These are phyloP conservation scores for Nakazawaea wickerhamii DNA, from an alignment of 805 yeast genomes.

Conservation along the genomic window DNA sequence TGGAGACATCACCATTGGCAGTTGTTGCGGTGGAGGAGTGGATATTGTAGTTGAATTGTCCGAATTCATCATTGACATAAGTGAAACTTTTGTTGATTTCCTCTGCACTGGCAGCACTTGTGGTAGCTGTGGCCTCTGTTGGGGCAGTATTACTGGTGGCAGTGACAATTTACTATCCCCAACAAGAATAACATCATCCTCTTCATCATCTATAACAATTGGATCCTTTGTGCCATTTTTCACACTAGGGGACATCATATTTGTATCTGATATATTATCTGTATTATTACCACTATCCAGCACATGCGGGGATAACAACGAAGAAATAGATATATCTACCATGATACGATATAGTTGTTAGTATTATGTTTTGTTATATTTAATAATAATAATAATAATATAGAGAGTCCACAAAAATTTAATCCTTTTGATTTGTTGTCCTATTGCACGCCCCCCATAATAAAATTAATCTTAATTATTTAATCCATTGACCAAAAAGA, in stretches of 20 bases:
- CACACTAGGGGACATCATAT: not conserved
- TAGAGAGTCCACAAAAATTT: too few species aligned
- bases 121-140: not conserved
- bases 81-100: constrained; percentile 11
- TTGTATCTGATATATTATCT: constrained; percentile 17
- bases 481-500: too few species aligned
- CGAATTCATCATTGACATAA: constrained; percentile 11
- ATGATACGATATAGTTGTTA: too few species aligned
- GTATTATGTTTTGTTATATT: not conserved
- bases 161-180: not conserved
- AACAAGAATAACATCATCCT: constrained; percentile 2
- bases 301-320: constrained; percentile 11
- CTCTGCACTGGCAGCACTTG: not conserved
- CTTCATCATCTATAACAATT: constrained; percentile 7
- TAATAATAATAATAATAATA: too few species aligned
- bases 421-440: too few species aligned
- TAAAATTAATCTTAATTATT: too few species aligned
- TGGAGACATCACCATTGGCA: too few species aligned
- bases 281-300: not conserved
- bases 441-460: too few species aligned
- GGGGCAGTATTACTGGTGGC: not conserved
- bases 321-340: constrained; percentile 15
- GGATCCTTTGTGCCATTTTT: not conserved
- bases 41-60: constrained; percentile 1
- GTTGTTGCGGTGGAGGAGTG: not conserved